Evolutionary conservation across 108 stramenopile genomes (phyloP).

Genomic region (Cyclotella cryptica): DNA sequence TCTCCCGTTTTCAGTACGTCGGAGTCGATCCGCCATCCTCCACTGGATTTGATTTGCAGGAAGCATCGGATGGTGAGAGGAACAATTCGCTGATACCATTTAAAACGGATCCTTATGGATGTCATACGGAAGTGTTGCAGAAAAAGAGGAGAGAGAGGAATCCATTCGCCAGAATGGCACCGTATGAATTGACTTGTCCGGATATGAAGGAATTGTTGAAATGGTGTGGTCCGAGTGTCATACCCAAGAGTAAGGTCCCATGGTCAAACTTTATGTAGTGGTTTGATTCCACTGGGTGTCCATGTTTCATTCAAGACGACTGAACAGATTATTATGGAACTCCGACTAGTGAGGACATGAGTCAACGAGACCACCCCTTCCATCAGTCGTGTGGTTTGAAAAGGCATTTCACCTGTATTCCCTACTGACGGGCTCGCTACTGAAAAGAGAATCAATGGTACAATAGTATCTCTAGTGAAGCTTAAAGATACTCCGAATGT

Average conservation of each 20-base stretch:
- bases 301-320: too few relatives aligned
- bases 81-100: conserved; percentile 85
- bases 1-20: conserved; percentile 75
- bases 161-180: conserved; percentile 88
- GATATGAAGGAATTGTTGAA: conserved; percentile 84
- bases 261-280: conserved; percentile 44
- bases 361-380: too few relatives aligned
- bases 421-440: too few relatives aligned
- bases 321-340: too few relatives aligned
- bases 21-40: conserved; percentile 88
- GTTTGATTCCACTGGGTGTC: too few relatives aligned
- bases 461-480: too few relatives aligned
- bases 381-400: too few relatives aligned
- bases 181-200: conserved; percentile 90
- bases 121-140: conserved; percentile 74
- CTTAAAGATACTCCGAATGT: too few relatives aligned
- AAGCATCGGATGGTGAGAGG: conserved; percentile 71
- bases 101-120: conserved; percentile 94
- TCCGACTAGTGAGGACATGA: too few relatives aligned
- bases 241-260: conserved; percentile 65
- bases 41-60: conserved; percentile 79
- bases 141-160: conserved; percentile 89
- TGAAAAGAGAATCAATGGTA: too few relatives aligned
- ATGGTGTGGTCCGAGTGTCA: conserved; percentile 88
- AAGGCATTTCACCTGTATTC: too few relatives aligned